Conservation (phyloP, 768 basidiomycete genomes). For the Phaeotremella fagi region DNA sequence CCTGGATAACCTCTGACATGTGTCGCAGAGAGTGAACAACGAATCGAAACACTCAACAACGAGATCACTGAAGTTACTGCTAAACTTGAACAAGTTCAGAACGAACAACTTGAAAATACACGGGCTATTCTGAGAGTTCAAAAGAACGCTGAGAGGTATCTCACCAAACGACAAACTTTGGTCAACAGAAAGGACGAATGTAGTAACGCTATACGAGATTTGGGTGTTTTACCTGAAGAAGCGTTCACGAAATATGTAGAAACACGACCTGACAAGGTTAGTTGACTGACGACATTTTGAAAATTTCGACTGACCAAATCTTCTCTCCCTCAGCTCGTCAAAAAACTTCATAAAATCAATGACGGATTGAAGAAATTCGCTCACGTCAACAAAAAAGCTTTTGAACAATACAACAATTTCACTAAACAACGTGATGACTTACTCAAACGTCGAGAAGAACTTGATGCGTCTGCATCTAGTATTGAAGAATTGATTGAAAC, state of each 20-base stretch:
- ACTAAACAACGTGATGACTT: slow-evolving; percentile 95
- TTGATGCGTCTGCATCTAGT: slow-evolving; percentile 80
- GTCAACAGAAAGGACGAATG: slow-evolving; percentile 82
- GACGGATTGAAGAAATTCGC: slow-evolving; percentile 93
- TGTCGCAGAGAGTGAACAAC: slow-evolving; percentile 51
- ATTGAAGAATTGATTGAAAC: slow-evolving; percentile 91
- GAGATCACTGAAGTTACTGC: slow-evolving; percentile 40
- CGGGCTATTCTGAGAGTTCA: slow-evolving; percentile 84
- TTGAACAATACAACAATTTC: slow-evolving; percentile 96
- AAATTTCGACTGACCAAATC: slow-evolving; percentile 9
- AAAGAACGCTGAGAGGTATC: slow-evolving; percentile 90
- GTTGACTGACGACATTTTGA: slow-evolving; percentile 34
- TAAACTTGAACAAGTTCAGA: slow-evolving; percentile 68
- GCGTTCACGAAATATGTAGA: slow-evolving; percentile 91
- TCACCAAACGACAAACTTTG: slow-evolving; percentile 86
- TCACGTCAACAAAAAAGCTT: slow-evolving; percentile 98
- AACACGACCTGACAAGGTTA: slow-evolving; percentile 78
- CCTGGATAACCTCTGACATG: too few species aligned
- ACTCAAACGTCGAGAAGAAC: slow-evolving; percentile 75
- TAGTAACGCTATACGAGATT: slow-evolving; percentile 88
- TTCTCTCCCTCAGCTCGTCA: slow-evolving; percentile 63
- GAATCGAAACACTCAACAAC: slow-evolving; percentile 62
- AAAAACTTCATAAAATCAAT: slow-evolving; percentile 85
- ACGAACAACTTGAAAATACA: slow-evolving; percentile 78
- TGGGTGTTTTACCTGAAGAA: slow-evolving; percentile 94